Evolutionary conservation across 2,329 filamentous ascomycete genomes (phyloP), one percentile per base, ranked within the genome.

Genomic region (Esteya vermicola): DNA sequence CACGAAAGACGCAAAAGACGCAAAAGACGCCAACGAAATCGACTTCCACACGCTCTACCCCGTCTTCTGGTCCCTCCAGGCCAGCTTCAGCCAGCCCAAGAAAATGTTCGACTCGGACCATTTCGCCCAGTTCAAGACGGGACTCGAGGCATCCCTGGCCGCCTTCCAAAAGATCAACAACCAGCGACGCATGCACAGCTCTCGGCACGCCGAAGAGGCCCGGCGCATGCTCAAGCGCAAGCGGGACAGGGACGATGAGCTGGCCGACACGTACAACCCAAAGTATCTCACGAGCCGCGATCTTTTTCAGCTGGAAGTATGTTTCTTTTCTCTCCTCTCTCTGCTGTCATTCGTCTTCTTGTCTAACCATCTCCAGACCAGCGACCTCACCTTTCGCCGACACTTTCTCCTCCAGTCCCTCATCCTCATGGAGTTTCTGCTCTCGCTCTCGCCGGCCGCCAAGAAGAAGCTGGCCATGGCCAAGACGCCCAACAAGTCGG

Each of bases 201-300:
- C 63, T n/a, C 53, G 72, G 46, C 59, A 67, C 7, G 55, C 64
- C 3, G 77, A 80, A 32, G 83, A 85, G 39, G 63, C 66, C 35
- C 78, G 75, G 46, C 72, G 71, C 47, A 75, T 73, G 23, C 53
- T 67, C 39, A 93, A 88, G 59, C 75, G 85, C 42, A 93, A 88
- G 57, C 67, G 72, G 33, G 67, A 71, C 10, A 68, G 68, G 32
- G 43, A 43, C 7, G 68, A 75, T 38, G 72, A 74, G 8, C 63
- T 78, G 38, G 69, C 77, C 20, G 81, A 76, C 53, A 78, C 75
- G 20, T 96, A 94, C 62, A 98, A 98, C 52, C 89, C 93, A 2
- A 98, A 96, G 55, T 99, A 98, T 56, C 71, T 99, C 16, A 99
- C 91, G n/a, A 96, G 88, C 57, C 75, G 82, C 48, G 93, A 98